Percentiles rank a stretch among this genome's conserved stretches.
These are phyloP conservation scores for Sporothrix pseudoabietina DNA, from an alignment of 2,329 filamentous ascomycete species.

Conservation along the genomic window DNA sequence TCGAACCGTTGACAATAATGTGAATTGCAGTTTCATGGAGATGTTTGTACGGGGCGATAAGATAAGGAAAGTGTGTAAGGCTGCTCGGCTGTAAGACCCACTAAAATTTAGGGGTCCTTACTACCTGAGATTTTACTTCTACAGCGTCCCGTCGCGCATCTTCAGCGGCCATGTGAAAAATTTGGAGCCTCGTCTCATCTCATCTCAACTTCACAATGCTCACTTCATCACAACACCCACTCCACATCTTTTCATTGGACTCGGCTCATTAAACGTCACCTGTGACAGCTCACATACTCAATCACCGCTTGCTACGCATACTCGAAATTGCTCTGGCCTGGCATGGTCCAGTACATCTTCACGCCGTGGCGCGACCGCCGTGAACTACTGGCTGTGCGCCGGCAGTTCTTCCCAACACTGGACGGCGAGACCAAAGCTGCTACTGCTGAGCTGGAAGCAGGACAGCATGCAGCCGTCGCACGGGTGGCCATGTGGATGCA, in stretches of 20 bases:
- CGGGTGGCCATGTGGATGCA: conserved; percentile 70
- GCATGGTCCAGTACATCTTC: conserved; percentile 70
- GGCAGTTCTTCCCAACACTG: conserved; percentile 60
- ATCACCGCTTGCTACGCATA: neutral
- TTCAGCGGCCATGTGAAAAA: neutral
- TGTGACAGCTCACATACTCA: neutral
- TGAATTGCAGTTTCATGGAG: no score
- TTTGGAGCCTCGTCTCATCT: neutral
- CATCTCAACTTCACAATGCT: neutral
- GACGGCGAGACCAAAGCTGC: conserved; percentile 20
- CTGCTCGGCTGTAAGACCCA: neutral
- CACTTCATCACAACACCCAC: neutral
- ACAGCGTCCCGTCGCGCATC: neutral
- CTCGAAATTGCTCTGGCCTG: no score
- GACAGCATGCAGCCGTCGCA: conserved; percentile 54
- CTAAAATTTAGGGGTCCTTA: neutral
- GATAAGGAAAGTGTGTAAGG: neutral
- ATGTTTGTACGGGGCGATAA: neutral
- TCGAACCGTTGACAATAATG: no score
- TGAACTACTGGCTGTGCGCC: conserved; percentile 67
- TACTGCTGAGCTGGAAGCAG: conserved; percentile 35
- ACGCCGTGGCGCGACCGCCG: conserved; percentile 70
- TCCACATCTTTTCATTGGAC: neutral
- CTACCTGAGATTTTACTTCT: neutral
- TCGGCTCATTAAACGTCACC: neutral